These are phyloP conservation scores for Orbilia quercus DNA, from an alignment of 2,329 filamentous ascomycete species.

Conservation along the genomic window DNA sequence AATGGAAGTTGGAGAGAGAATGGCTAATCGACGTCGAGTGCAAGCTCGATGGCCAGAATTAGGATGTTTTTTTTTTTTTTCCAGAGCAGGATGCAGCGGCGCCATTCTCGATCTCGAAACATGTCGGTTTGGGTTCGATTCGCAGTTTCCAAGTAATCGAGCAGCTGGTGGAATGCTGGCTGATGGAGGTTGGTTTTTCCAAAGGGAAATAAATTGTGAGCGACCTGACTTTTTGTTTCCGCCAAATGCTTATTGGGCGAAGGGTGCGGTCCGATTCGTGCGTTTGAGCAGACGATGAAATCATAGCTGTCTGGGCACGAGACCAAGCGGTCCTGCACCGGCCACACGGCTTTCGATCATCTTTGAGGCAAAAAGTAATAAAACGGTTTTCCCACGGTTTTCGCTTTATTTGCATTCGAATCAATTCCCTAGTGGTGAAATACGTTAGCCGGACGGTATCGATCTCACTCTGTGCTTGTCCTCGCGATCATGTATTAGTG, in stretches of 20 bases:
- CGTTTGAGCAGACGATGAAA: conserved; percentile 48
- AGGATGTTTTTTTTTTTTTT: conserved; percentile 26
- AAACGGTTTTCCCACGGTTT: conserved; percentile 11
- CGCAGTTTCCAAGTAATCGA: conserved; percentile 7
- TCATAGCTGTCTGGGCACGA: conserved; percentile 53
- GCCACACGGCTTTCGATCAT: not conserved
- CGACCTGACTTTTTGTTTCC: conserved; percentile 22
- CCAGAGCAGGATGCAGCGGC: too few relatives aligned
- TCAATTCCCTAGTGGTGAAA: too few relatives aligned
- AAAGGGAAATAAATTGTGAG: conserved; percentile 30
- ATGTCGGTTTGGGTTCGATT: conserved; percentile 1
- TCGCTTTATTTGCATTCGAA: not conserved
- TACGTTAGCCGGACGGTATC: too few relatives aligned
- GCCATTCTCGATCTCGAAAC: conserved; percentile 20
- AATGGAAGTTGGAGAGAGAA: conserved; percentile 24
- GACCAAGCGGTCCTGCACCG: conserved; percentile 18
- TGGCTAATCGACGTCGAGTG: not conserved
- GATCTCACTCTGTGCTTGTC: too few relatives aligned
- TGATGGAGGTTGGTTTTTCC: conserved; percentile 16
- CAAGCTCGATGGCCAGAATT: conserved; percentile 13
- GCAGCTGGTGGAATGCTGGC: conserved; percentile 28
- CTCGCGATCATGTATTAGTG: too few relatives aligned
- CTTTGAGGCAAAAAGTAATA: conserved; percentile 11
- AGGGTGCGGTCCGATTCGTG: conserved; percentile 55
- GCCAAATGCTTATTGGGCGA: conserved; percentile 39